A percentile compares a stretch with the other conserved stretches of the same genome.
phyloP scores from a whole-genome alignment of 768 basidiomycete genomes.

The Tricholoma saponaceum region DNA sequence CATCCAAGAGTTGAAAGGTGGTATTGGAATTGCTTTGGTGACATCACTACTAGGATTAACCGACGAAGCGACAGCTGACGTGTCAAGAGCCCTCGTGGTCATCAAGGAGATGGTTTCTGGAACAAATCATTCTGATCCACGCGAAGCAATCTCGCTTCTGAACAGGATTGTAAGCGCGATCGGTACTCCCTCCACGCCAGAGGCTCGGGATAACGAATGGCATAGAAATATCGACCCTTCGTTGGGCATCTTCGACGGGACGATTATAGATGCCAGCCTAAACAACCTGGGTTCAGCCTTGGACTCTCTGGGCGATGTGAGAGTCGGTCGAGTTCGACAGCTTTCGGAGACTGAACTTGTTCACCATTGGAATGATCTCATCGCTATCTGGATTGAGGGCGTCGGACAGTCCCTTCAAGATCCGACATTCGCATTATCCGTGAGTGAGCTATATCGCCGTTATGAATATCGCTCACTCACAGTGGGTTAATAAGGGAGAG shows the following conservation, averaged over 20 bases:
- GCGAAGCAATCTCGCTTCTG: conserved; percentile 32
- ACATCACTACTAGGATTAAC: background rate
- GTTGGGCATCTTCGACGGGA: conserved; percentile 41
- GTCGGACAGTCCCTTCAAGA: conserved; percentile 15
- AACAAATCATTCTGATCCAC: conserved; percentile 19
- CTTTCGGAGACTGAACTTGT: conserved; percentile 36
- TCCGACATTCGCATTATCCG: conserved; percentile 14
- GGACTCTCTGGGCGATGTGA: conserved; percentile 20
- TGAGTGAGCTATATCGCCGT: conserved; percentile 9
- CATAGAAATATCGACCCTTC: conserved; percentile 22
- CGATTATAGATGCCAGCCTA: conserved; percentile 25
- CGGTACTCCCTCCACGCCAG: conserved; percentile 13
- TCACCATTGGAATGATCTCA: conserved; percentile 33
- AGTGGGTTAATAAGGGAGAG: conserved; percentile 24
- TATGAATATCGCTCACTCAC: background rate
- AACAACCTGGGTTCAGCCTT: conserved; percentile 22
- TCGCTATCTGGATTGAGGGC: conserved; percentile 32
- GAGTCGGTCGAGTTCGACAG: conserved; percentile 22
- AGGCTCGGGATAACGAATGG: background rate
- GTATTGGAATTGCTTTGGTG: conserved; percentile 28
- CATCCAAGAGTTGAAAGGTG: conserved; percentile 41
- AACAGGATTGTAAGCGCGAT: conserved; percentile 29
- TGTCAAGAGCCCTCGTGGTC: conserved; percentile 33
- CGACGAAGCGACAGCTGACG: conserved; percentile 4
- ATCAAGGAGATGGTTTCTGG: conserved; percentile 34